phyloP scores from a whole-genome alignment of 495 filamentous ascomycete species.

The Penicillium ochrochloron region DNA sequence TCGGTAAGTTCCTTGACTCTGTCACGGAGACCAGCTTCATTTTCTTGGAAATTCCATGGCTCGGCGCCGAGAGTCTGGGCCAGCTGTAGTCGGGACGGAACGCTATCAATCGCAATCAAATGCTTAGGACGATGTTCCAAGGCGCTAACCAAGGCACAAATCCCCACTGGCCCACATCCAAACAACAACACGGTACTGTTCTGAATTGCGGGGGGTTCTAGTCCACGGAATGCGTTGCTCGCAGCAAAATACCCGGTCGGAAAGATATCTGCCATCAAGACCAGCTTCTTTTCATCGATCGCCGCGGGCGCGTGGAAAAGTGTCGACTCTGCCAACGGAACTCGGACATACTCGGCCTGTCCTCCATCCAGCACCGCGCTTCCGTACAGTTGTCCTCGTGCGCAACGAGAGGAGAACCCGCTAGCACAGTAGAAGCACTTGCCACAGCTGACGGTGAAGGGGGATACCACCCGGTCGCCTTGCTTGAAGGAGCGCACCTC shows the following conservation, averaged over 20 bases:
- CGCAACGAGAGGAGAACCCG: slow-evolving; percentile 59
- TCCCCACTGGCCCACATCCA: slow-evolving; percentile 83
- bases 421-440: slow-evolving; percentile 81
- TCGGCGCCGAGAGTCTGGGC: slow-evolving; percentile 77
- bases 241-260: slow-evolving; percentile 88
- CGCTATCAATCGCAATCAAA: slow-evolving; percentile 80
- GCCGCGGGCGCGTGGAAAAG: slow-evolving; percentile 67
- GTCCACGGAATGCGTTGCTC: slow-evolving; percentile 67
- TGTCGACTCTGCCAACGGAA: slow-evolving; percentile 81
- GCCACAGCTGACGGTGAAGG: slow-evolving; percentile 72
- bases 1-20: slow-evolving; percentile 74
- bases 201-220: slow-evolving; percentile 56
- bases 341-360: slow-evolving; percentile 85
- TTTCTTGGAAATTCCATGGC: slow-evolving; percentile 71
- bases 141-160: slow-evolving; percentile 81
- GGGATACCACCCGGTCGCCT: slow-evolving; percentile 56
- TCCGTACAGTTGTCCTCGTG: slow-evolving; percentile 71
- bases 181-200: slow-evolving; percentile 75
- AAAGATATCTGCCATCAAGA: slow-evolving; percentile 63
- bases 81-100: slow-evolving; percentile 70
- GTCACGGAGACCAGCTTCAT: slow-evolving; percentile 57
- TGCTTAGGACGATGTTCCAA: slow-evolving; percentile 72
- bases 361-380: slow-evolving; percentile 71
- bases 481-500: slow-evolving; percentile 58
- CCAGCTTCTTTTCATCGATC: slow-evolving; percentile 74